Base-by-base conservation (phyloP, 805 yeast species). In the Lipomyces sp. region DNA sequence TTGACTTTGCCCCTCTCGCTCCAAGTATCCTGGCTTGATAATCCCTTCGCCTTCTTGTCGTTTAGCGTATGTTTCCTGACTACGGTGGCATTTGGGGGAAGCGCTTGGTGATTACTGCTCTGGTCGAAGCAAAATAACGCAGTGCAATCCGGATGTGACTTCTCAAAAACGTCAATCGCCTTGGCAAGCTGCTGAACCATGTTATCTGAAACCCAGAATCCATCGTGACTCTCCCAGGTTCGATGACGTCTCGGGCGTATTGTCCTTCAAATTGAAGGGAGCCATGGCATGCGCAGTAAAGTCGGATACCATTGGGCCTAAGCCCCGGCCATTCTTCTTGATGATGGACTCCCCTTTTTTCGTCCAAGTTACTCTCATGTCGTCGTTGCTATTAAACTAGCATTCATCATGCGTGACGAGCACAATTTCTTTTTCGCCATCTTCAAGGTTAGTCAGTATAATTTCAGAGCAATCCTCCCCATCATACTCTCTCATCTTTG, bases 251-350 rank as follows among this genome's bases (percentile, higher is more conserved):
- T 8, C 53, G 53, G 15, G 53, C 53, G 29, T 48, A 48, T 48
- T 48, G 53, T 48, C 53, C 53, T 10, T 48, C 53, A 48, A 48
- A 48, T 24, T 48, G 53, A 48, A 48, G 53, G 53, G 53, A 48
- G 29, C 53, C 53, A 48, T 48, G 53, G 29, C 53, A 48, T 2
- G 53, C 53, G 53, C 53, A 48, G 53, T 24, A 48, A 48, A 48
- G 29, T 48, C 53, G 15, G 53, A 48, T 48, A 48, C 53, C 53
- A 48, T 7, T 1, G 15, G 53, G 15, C 53, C 53, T 48, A 48
- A 48, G 53, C 53, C 53, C 15, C 15, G 29, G 53, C 53, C 53
- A 8, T 48, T 11, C 53, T 48, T 48, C 29, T 48, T 48, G 15
- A 48, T 48, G 29, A 48, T 48, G 53, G 53, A 48, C 53, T 48